These are phyloP conservation scores for Irpex sp. DNA, from an alignment of 1,284 basidiomycete species.

Conservation along the genomic window DNA sequence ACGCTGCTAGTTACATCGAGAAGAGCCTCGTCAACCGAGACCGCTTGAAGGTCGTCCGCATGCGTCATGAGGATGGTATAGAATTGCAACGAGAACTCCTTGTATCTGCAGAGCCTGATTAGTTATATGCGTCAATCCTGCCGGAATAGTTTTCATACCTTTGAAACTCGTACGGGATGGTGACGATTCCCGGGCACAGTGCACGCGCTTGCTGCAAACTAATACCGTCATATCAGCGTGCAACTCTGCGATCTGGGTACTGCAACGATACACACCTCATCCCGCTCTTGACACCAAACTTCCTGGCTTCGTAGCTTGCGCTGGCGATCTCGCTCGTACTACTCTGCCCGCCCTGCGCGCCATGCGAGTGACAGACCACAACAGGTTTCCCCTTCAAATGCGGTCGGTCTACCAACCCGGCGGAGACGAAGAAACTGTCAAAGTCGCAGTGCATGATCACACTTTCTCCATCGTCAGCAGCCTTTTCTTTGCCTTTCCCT, in stretches of 20 bases:
- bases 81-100: conserved; percentile 78
- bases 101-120: conserved; percentile 59
- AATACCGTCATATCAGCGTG: not conserved
- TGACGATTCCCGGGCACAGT: conserved; percentile 70
- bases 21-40: conserved; percentile 94
- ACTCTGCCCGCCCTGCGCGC: conserved; percentile 55
- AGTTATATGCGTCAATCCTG: not conserved
- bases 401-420: conserved; percentile 76
- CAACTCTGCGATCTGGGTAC: not conserved
- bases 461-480: conserved; percentile 29
- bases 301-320: conserved; percentile 90
- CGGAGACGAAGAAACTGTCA: conserved; percentile 96
- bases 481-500: conserved; percentile 50
- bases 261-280: conserved; percentile 65
- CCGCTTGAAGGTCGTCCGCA: conserved; percentile 91
- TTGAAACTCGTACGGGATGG: conserved; percentile 91
- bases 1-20: conserved; percentile 82
- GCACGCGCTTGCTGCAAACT: conserved; percentile 83
- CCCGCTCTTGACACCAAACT: conserved; percentile 87
- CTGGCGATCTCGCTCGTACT: conserved; percentile 96
- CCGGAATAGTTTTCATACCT: conserved; percentile 36
- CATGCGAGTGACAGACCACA: conserved; percentile 94
- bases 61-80: conserved; percentile 90
- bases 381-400: conserved; percentile 83
- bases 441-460: conserved; percentile 96